Base-by-base conservation (phyloP, 495 filamentous ascomycete species). In the Neurospora sp. region DNA sequence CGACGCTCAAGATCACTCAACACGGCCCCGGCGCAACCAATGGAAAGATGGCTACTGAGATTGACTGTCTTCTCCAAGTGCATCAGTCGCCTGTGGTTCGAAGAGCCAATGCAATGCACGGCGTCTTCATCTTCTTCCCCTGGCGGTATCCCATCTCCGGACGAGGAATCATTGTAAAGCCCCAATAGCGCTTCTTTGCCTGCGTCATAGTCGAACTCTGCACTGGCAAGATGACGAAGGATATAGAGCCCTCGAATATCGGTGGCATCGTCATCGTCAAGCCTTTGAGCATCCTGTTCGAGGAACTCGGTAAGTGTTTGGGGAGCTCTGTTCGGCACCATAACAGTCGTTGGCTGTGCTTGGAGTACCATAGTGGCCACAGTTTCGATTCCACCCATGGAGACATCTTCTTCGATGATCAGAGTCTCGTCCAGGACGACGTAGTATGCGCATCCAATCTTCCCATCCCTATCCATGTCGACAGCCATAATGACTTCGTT, bases 371-470 rank as follows among this genome's bases (percentile, higher is more conserved):
- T 87, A 86, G 81, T 88, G 77, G 96, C 89, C 37, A 97, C 84
- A 31, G 89, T 84, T 44, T 95, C 93, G 18, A 90, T 79, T 9
- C 88, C 88, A 3, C 91, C 91, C 66, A 90, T 85, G 42, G 87
- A 87, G n/a, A 92, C 86, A 78, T 98, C 96, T 75, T 94, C 90
- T 76, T 97, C 88, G 69, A 98, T 81, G 40, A 91, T 92, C 14
- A 99, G 81, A 68, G 84, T 90, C 78, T 93, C 90, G 40, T 97
- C 89, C 53, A 87, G 81, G 4, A 89, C 90, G 27, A 91, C 84
- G 80, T 95, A 99, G 80, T 96, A 97, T 35, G 92, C 90, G 79
- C 94, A 98, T 6, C 96, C 96, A 16, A 98, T 85, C 0, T 88
- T 91, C 0, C 88, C 90, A 16, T 88, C 83, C 27, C 92, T 89